Evolutionary conservation across 129 eudicot species (phyloP).

Genomic region (Tagetes erecta): DNA sequence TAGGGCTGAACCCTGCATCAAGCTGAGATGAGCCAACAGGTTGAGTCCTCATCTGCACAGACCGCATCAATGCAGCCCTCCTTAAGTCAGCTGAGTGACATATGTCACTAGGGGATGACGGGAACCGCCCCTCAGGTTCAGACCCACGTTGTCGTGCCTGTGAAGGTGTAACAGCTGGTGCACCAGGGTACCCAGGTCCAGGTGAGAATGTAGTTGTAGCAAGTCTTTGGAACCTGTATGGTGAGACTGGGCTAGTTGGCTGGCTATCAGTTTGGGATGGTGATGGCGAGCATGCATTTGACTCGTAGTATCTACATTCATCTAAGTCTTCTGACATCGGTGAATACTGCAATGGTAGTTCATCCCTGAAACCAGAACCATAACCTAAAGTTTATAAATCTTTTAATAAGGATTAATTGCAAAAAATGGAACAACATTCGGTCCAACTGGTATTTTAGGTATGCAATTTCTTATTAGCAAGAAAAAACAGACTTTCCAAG

Average conservation of each 20-base stretch:
- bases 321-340: conserved; percentile 97
- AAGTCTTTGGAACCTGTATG: conserved; percentile 68
- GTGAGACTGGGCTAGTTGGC: conserved; percentile 93
- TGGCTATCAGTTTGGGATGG: conserved; percentile 79
- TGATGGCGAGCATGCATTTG: conserved; percentile 40
- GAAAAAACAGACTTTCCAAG: neutral
- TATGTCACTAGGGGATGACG: conserved; percentile 92
- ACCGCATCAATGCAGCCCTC: conserved; percentile 83
- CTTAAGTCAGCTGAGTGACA: conserved; percentile 96
- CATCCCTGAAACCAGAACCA: conserved; percentile 61
- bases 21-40: conserved; percentile 37
- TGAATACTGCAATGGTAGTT: conserved; percentile 66
- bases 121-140: conserved; percentile 85
- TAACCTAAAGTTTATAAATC: neutral
- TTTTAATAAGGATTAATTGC: neutral
- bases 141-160: conserved; percentile 76
- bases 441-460: neutral
- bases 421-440: neutral
- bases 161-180: conserved; percentile 42
- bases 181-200: conserved; percentile 42
- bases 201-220: conserved; percentile 45
- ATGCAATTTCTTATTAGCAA: neutral
- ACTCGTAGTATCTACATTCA: conserved; percentile 69
- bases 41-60: conserved; percentile 90
- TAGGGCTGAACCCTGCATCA: conserved; percentile 47